A percentile compares a stretch with the other conserved stretches of the same genome.
These are phyloP conservation scores for Crepidotus variabilis DNA, from an alignment of 768 basidiomycete genomes.

Conservation along the genomic window DNA sequence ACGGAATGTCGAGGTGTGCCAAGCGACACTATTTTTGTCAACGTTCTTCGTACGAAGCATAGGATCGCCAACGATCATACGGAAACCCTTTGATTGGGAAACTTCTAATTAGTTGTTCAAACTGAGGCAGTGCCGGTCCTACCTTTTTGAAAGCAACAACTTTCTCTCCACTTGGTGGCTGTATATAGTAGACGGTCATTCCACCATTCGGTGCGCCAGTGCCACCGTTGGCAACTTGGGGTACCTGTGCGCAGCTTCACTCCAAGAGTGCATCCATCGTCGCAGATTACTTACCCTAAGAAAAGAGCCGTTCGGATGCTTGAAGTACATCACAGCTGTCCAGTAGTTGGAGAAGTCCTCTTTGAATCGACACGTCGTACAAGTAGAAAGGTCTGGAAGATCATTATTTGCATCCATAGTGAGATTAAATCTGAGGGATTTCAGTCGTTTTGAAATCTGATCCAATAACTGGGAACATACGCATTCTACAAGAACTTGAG, in stretches of 20 bases:
- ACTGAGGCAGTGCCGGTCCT: background rate
- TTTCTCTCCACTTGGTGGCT: conserved; percentile 7
- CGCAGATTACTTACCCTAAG: conserved; percentile 9
- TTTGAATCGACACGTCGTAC: conserved; percentile 17
- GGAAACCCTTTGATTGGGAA: conserved; percentile 14
- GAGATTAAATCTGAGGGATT: conserved; percentile 17
- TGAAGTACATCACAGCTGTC: conserved; percentile 21
- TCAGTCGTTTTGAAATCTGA: background rate
- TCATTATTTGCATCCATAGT: conserved; percentile 16
- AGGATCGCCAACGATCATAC: conserved; percentile 20
- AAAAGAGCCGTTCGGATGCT: conserved; percentile 17
- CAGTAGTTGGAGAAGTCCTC: conserved; percentile 8
- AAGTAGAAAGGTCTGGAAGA: conserved; percentile 12
- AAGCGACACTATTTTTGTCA: conserved; percentile 3
- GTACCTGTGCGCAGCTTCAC: background rate
- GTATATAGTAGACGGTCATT: conserved; percentile 19
- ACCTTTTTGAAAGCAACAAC: background rate
- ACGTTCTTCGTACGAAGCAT: conserved; percentile 10
- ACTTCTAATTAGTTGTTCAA: background rate
- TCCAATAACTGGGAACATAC: conserved; percentile 4
- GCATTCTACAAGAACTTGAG: conserved; percentile 8
- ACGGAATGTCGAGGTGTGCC: conserved; percentile 15
- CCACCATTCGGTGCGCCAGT: conserved; percentile 18
- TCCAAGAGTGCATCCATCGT: background rate
- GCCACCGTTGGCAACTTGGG: conserved; percentile 15